Conservation (phyloP, 2,329 filamentous ascomycete genomes). For the Xylaria digitata region DNA sequence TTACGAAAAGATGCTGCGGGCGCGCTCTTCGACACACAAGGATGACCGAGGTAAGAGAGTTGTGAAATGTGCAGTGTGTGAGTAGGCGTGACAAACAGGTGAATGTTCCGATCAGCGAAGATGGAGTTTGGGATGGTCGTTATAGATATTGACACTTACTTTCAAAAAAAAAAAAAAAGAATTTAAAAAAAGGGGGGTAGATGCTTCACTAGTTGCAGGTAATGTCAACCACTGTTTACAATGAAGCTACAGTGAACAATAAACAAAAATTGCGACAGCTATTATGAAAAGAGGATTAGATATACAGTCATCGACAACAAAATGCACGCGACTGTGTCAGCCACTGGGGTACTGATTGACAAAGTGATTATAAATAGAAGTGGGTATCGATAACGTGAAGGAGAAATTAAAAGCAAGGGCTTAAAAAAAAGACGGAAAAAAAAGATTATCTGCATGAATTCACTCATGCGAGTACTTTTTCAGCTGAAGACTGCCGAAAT, state of each 20-base stretch:
- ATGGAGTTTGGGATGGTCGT: background rate
- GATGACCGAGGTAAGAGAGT: conserved; percentile 32
- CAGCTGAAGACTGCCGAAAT: conserved; percentile 55
- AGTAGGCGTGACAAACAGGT: conserved; percentile 13
- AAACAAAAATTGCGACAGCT: conserved; percentile 10
- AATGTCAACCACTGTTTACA: conserved; percentile 16
- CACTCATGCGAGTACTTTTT: conserved; percentile 50
- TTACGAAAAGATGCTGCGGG: conserved; percentile 3
- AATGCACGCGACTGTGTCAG: conserved; percentile 28
- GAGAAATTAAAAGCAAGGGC: conserved; percentile 37
- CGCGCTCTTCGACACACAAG: conserved; percentile 27
- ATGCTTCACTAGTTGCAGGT: conserved; percentile 7
- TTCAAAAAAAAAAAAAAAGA: background rate
- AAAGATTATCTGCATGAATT: conserved; percentile 48
- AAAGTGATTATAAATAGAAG: conserved; percentile 49
- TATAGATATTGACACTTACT: conserved; percentile 24
- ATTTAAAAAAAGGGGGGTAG: background rate
- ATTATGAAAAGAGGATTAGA: conserved; percentile 31
- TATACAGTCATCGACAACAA: conserved; percentile 22
- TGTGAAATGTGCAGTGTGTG: conserved; percentile 29
- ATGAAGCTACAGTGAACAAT: conserved; percentile 18
- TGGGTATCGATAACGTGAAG: conserved; percentile 43
- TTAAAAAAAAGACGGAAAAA: conserved; percentile 9
- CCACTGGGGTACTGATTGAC: conserved; percentile 34
- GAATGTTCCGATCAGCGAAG: background rate